Evolutionary conservation across 352 stramenopile species (phyloP).

Genomic region (Phytophthora nicotianae): DNA sequence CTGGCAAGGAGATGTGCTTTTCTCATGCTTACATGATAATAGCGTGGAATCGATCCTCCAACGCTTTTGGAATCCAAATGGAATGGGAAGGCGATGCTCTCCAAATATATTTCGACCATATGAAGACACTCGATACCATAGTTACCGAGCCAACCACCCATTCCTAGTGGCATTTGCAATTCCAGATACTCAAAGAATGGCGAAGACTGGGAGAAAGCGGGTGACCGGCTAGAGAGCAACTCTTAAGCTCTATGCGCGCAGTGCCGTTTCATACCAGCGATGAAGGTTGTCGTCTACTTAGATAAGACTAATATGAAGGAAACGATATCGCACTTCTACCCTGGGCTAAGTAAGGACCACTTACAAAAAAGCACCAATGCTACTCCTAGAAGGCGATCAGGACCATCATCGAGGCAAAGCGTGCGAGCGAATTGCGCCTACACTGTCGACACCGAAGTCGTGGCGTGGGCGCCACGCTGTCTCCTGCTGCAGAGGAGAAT

Average conservation of each 20-base stretch:
- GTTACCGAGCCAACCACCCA: no score
- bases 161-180: not conserved
- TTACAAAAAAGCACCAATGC: not conserved
- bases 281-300: not conserved
- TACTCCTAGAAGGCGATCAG: not conserved
- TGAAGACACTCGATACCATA: not conserved
- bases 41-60: conserved; percentile 17
- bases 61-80: conserved; percentile 19
- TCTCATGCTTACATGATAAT: conserved; percentile 15
- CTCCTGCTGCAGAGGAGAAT: not conserved
- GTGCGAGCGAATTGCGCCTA: not conserved
- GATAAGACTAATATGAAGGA: not conserved
- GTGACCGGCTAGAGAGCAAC: no score
- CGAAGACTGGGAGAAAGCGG: no score
- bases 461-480: not conserved
- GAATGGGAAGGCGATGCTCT: conserved; percentile 34
- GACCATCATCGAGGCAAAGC: not conserved
- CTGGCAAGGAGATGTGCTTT: conserved; percentile 19
- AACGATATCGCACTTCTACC: not conserved
- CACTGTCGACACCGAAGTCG: not conserved
- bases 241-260: no score
- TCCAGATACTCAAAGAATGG: not conserved
- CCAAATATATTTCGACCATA: conserved; percentile 39
- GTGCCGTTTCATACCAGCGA: not conserved
- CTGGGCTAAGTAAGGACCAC: not conserved